A percentile compares a stretch with the other conserved stretches of the same genome.
These are phyloP conservation scores for Rhizophagus prolifer DNA, from an alignment of 192 early-diverging fungal genomes.

Conservation along the genomic window DNA sequence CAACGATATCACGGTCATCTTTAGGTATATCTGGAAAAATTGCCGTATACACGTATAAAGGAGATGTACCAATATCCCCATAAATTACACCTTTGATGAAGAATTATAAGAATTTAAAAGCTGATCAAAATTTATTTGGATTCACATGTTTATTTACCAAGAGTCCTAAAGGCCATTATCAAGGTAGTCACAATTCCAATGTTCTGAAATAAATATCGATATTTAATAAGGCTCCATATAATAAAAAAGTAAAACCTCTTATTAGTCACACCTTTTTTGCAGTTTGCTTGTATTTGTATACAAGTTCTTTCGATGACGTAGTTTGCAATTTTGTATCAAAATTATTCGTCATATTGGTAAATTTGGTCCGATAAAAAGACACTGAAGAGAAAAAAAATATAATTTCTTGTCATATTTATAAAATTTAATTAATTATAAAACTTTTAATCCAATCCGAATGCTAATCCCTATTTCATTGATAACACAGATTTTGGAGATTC, in stretches of 20 bases:
- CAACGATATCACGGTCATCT: neutral
- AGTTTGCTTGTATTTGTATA: neutral
- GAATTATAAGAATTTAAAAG: neutral
- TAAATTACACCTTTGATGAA: constrained; percentile 33
- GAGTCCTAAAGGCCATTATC: neutral
- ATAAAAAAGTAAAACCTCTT: neutral
- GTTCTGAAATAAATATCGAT: neutral
- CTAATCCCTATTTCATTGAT: too few species aligned
- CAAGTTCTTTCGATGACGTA: too few species aligned
- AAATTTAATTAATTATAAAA: too few species aligned
- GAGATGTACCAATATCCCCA: constrained; percentile 58
- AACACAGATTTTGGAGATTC: too few species aligned
- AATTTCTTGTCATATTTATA: too few species aligned
- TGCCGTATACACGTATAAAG: constrained; percentile 50
- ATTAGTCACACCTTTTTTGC: neutral
- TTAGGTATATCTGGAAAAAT: constrained; percentile 35
- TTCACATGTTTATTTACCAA: neutral
- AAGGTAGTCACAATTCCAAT: neutral
- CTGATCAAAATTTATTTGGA: neutral
- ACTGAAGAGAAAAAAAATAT: too few species aligned
- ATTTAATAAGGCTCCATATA: neutral
- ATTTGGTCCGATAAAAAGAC: too few species aligned
- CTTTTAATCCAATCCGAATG: too few species aligned
- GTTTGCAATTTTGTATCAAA: too few species aligned
- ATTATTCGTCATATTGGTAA: too few species aligned